Conservation (phyloP, 1,284 basidiomycete species). For the Rhodotorula sp. region DNA sequence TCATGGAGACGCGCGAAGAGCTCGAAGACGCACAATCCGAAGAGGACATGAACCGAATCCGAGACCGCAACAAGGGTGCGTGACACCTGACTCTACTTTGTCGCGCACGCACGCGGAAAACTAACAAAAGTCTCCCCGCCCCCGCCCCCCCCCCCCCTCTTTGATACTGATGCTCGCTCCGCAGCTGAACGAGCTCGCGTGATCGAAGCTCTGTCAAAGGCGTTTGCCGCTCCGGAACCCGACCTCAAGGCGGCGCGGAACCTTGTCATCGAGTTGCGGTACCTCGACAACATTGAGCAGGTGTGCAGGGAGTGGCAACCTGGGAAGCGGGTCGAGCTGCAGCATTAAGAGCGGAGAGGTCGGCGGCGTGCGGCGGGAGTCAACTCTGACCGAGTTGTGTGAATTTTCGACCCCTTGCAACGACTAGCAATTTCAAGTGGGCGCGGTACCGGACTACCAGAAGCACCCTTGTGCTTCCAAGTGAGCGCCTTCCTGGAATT, state of each 20-base stretch:
- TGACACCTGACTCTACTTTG: background rate
- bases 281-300: constrained; percentile 68
- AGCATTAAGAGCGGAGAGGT: constrained; percentile 22
- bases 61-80: constrained; percentile 63
- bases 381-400: too few species aligned
- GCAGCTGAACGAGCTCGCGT: constrained; percentile 57
- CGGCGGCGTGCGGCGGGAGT: too few species aligned
- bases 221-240: constrained; percentile 62
- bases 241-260: constrained; percentile 54
- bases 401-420: too few species aligned
- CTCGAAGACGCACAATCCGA: constrained; percentile 64
- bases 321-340: constrained; percentile 40
- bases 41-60: constrained; percentile 58
- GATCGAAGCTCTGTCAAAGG: constrained; percentile 55
- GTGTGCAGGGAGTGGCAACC: constrained; percentile 59
- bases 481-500: too few species aligned
- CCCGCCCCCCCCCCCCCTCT: too few species aligned
- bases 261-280: constrained; percentile 69
- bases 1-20: constrained; percentile 77
- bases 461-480: too few species aligned
- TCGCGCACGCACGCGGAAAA: background rate
- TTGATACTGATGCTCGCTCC: background rate
- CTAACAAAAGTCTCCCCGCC: background rate
- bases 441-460: too few species aligned
- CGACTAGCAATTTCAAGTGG: too few species aligned